Percentiles rank a stretch among this genome's conserved stretches.
Evolutionary conservation across 2,329 filamentous ascomycete species (phyloP).

Genomic region (Rhinocladiella mackenziei): DNA sequence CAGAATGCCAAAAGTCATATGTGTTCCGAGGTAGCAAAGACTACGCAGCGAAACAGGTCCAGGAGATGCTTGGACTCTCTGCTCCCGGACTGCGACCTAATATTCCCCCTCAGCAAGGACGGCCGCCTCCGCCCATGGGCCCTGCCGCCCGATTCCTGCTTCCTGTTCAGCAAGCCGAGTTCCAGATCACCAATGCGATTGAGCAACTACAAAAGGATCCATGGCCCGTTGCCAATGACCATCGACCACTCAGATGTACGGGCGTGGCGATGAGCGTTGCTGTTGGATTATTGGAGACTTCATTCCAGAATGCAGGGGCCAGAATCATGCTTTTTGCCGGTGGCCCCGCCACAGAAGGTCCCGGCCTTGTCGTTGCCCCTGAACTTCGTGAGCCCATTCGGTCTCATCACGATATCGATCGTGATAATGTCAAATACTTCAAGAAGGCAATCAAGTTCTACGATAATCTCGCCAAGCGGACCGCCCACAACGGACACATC

Average conservation of each 20-base stretch:
- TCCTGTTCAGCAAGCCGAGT: conserved; percentile 92
- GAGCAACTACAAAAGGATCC: conserved; percentile 95
- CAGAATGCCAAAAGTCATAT: conserved; percentile 96
- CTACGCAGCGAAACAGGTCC: conserved; percentile 96
- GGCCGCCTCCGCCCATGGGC: conserved; percentile 69
- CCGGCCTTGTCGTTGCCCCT: conserved; percentile 92
- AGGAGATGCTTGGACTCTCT: conserved; percentile 91
- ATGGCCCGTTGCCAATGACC: conserved; percentile 93
- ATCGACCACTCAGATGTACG: conserved; percentile 84
- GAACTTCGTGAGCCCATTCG: conserved; percentile 94
- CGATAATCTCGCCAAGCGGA: conserved; percentile 86
- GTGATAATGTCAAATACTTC: conserved; percentile 99
- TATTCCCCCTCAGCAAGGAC: conserved; percentile 68
- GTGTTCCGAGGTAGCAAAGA: conserved; percentile 98
- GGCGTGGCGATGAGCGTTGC: conserved; percentile 96
- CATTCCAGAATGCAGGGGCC: conserved; percentile 91
- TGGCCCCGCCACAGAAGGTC: conserved; percentile 90
- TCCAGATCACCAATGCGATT: conserved; percentile 91
- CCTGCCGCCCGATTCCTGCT: conserved; percentile 86
- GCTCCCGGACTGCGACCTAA: conserved; percentile 68
- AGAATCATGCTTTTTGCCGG: conserved; percentile 97
- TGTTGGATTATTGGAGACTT: conserved; percentile 84
- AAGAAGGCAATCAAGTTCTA: conserved; percentile 99
- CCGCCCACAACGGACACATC: conserved; percentile 93
- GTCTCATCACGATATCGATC: conserved; percentile 97